Evolutionary conservation across 2,329 filamentous ascomycete species (phyloP).

Genomic region (Monilinia vaccinii-corymbosi): DNA sequence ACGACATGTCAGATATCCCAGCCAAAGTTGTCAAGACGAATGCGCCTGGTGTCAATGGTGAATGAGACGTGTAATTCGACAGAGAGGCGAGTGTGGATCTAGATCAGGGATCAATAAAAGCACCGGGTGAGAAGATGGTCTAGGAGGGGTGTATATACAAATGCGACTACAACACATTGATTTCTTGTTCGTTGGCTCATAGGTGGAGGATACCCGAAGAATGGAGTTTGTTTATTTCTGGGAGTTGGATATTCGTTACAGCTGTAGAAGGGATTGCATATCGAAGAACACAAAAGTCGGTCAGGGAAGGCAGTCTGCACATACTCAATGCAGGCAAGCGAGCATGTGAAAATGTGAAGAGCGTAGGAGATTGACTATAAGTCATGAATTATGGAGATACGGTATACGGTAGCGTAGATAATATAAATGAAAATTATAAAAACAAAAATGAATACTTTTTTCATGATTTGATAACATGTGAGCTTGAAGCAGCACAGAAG

Average conservation of each 20-base stretch:
- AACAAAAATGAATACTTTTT: too few species aligned
- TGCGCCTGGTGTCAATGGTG: neutral
- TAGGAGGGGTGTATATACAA: neutral
- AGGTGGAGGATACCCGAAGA: neutral
- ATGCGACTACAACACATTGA: neutral
- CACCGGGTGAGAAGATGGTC: neutral
- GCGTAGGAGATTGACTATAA: neutral
- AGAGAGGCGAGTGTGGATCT: neutral
- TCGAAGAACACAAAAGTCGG: neutral
- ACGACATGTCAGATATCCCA: conserved; percentile 3
- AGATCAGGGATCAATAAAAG: neutral
- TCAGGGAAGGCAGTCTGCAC: neutral
- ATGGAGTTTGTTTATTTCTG: neutral
- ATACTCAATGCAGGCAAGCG: neutral
- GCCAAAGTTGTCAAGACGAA: neutral
- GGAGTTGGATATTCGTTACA: neutral
- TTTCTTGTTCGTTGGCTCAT: neutral
- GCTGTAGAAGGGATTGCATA: neutral
- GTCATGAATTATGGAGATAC: neutral
- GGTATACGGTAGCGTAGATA: too few species aligned
- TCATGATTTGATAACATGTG: too few species aligned
- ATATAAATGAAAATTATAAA: too few species aligned
- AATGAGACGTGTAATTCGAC: neutral
- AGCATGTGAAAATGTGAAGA: neutral
- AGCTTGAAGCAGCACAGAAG: too few species aligned